phyloP scores from a whole-genome alignment of 306 rosid genomes.

The Luffa acutangula region DNA sequence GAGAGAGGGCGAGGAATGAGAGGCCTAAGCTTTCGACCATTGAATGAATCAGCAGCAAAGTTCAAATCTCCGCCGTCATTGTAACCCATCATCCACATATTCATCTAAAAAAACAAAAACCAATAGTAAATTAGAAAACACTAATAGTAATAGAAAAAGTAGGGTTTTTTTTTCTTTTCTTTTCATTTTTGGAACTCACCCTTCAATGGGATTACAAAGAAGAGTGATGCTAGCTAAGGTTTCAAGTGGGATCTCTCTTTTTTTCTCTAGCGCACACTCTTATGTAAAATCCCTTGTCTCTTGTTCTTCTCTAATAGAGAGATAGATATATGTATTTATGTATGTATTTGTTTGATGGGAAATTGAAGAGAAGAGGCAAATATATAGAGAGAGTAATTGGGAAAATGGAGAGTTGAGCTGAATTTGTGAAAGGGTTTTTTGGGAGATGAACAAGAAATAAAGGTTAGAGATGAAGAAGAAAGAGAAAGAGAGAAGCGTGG shows the following conservation, averaged over 20 bases:
- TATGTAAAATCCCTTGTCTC: neutral
- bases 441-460: neutral
- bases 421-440: neutral
- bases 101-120: neutral
- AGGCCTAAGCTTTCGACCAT: conserved; percentile 57
- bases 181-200: neutral
- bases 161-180: neutral
- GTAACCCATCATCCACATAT: conserved; percentile 93
- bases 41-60: conserved; percentile 48
- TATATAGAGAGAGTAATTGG: neutral
- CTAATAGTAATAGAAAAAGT: too few species aligned
- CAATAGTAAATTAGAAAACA: neutral
- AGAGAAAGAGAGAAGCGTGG: conserved; percentile 34
- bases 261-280: neutral
- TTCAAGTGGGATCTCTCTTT: too few species aligned
- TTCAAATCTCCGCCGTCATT: conserved; percentile 56
- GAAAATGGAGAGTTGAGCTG: neutral
- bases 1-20: conserved; percentile 60
- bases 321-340: too few species aligned
- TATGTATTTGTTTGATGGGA: too few species aligned
- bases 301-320: too few species aligned
- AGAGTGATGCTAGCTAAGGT: neutral
- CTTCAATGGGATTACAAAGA: neutral
- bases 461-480: neutral
- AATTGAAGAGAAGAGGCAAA: neutral